These are phyloP conservation scores for Chlorella vulgaris DNA, from an alignment of 139 green algal genomes.

Conservation along the genomic window DNA sequence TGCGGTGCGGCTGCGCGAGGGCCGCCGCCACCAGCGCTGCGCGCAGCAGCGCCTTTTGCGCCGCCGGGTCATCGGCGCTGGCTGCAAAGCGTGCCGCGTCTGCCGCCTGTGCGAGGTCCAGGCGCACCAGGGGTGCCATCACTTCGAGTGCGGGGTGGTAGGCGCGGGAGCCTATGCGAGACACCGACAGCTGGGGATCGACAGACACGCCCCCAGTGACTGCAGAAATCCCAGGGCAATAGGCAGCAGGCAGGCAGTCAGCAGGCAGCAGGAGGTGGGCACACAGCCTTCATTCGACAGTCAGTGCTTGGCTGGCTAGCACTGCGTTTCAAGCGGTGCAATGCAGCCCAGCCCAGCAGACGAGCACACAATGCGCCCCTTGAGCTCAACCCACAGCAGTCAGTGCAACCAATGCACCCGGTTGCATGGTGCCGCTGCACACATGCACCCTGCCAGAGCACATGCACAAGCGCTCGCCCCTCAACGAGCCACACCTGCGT, in stretches of 20 bases:
- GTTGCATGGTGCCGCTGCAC: too few relatives aligned
- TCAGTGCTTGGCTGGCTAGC: too few relatives aligned
- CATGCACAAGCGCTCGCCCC: neutral
- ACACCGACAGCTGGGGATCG: constrained; percentile 69
- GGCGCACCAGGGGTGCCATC: constrained; percentile 67
- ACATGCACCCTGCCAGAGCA: too few relatives aligned
- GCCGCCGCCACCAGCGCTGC: constrained; percentile 37
- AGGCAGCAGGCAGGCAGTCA: neutral
- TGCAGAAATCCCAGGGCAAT: neutral
- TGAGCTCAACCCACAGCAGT: too few relatives aligned
- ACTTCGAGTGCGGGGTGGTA: constrained; percentile 68
- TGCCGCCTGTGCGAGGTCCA: constrained; percentile 68
- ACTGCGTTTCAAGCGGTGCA: too few relatives aligned
- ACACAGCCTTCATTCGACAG: too few relatives aligned
- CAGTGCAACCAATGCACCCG: too few relatives aligned
- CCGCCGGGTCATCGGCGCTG: constrained; percentile 9
- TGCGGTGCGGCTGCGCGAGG: constrained; percentile 37
- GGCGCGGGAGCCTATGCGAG: constrained; percentile 75
- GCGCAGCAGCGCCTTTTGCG: constrained; percentile 36
- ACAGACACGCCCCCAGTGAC: constrained; percentile 37
- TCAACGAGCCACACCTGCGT: neutral
- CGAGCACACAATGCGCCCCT: neutral
- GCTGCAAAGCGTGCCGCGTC: constrained; percentile 50
- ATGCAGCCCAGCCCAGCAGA: neutral
- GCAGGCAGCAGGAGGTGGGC: too few relatives aligned